Evolutionary conservation across 139 green algal genomes (phyloP), one percentile per base, ranked within the genome.

Genomic region (Ostreobium quekettii): DNA sequence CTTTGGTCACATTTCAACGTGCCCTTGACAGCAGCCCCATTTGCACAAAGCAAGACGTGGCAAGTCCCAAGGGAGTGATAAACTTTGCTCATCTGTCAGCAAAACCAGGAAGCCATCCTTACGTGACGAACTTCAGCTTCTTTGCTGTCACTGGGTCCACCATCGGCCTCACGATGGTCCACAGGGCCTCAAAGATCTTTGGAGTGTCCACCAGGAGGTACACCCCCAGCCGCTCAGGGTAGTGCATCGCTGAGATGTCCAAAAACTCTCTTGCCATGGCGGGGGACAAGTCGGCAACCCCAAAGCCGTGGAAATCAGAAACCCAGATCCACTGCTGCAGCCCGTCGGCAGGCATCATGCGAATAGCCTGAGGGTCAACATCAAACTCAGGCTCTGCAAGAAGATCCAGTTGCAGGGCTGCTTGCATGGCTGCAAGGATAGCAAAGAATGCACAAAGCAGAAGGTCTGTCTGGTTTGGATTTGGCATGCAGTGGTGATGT

Each of bases 321-420:
- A 88, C 66, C 81, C 86, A 93, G 3, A 84, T 73, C 87, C 85
- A 91, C 37, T 82, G 74, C 67, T 88, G 73, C 30, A 88, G 79
- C 11, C 78, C 76, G 24, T 48, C 36, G n/a, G n/a, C n/a, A 3
- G 74, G 73, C 83, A 92, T 90, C 46, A 78, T 48, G 32, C 57
- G 26, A 47, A 71, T 47, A 33, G 46, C 47, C 47, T 60, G 31
- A 11, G 58, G 22, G 37, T n/a, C 28, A 6, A 70, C 35, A 11
- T n/a, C 35, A 62, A 24, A 28, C 19, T 62, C 33, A 35, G 6
- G 15, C 15, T 7, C 15, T 35, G 33, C 15, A 29, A 36, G 26
- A 62, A 62, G 24, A 7, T 7, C 11, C 7, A 62, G 24, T 36
- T 7, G 7, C 31, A 62, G 19, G 26, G 33, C 53, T 7, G 26